Evolutionary conservation across 2,329 filamentous ascomycete species (phyloP).

Genomic region (Pestalotiopsis sp.): DNA sequence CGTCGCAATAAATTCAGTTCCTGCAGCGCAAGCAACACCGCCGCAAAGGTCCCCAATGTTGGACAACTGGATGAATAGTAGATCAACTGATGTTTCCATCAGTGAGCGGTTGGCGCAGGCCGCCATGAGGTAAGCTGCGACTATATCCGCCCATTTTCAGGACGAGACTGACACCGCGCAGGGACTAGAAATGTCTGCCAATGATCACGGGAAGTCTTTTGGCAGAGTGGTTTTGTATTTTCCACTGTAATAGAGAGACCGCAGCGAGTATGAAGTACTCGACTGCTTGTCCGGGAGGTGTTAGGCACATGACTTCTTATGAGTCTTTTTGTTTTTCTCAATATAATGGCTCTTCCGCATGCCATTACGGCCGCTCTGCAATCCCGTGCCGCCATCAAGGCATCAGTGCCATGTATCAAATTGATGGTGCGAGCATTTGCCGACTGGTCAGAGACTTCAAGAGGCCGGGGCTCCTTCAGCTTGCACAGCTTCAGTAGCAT

Average conservation of each 20-base stretch:
- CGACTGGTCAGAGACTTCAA: background rate
- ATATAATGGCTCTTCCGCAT: background rate
- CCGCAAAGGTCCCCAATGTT: background rate
- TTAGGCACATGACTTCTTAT: background rate
- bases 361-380: background rate
- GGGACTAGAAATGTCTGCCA: background rate
- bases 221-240: background rate
- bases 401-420: background rate
- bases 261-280: background rate
- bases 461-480: background rate
- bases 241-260: background rate
- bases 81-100: background rate
- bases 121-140: conserved; percentile 1
- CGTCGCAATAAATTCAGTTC: background rate
- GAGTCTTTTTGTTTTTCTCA: background rate
- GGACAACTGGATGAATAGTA: background rate
- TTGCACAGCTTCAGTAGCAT: conserved; percentile 48
- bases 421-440: background rate
- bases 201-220: background rate
- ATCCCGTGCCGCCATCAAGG: background rate
- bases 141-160: background rate
- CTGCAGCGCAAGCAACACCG: background rate
- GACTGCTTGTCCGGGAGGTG: background rate
- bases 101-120: background rate
- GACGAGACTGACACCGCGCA: background rate